These are phyloP conservation scores for Kodamaea nitidulidarum DNA, from an alignment of 805 yeast species.

Conservation along the genomic window DNA sequence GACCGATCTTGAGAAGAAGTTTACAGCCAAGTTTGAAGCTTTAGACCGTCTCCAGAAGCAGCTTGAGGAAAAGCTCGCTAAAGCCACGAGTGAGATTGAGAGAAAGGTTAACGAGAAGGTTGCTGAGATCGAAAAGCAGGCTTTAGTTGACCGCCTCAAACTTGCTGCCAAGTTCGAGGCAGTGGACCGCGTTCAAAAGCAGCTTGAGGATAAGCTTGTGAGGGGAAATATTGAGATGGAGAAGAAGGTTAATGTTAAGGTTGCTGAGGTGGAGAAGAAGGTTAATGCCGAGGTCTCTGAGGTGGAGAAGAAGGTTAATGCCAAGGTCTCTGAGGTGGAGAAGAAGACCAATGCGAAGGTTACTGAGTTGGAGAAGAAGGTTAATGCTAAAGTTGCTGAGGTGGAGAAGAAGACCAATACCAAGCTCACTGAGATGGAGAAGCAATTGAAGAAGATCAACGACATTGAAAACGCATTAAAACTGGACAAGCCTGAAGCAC, in stretches of 20 bases:
- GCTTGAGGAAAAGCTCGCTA: not conserved
- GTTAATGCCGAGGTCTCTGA: not conserved
- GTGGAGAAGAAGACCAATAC: not conserved
- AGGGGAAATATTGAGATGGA: not conserved
- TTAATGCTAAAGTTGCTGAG: not conserved
- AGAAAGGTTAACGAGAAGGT: not conserved
- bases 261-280: constrained; percentile 2
- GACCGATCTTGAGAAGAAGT: not conserved
- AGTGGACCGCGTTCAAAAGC: not conserved
- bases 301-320: not conserved
- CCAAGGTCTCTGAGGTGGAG: not conserved
- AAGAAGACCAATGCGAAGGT: not conserved
- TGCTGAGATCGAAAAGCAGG: not conserved
- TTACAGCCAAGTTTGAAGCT: not conserved
- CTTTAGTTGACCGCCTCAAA: not conserved
- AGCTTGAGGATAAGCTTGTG: not conserved
- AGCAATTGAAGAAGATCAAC: not conserved
- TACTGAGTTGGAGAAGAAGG: not conserved
- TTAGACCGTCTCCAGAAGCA: not conserved
- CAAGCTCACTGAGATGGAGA: not conserved
- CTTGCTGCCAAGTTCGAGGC: not conserved
- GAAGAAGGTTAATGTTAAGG: not conserved
- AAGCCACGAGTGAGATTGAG: not conserved
- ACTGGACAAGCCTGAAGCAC: not conserved
- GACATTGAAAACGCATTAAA: not conserved